These are phyloP conservation scores for Leishmania lainsoni DNA, from an alignment of 208 protist species.

Conservation along the genomic window DNA sequence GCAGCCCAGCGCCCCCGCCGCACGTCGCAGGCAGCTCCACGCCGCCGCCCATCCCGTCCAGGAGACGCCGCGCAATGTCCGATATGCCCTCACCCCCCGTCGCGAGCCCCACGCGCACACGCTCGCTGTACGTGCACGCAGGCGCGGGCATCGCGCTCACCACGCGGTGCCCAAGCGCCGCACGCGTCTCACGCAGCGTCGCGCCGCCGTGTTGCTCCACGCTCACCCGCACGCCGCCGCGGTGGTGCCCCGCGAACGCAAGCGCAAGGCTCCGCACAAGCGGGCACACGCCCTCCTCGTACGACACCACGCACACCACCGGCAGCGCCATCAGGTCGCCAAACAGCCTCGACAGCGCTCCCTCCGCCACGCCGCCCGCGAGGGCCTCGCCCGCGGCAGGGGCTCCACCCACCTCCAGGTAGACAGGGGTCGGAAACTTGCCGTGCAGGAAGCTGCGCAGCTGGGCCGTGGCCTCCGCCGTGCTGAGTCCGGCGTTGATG, in stretches of 20 bases:
- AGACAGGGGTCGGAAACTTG: conserved; percentile 27
- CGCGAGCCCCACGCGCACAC: not conserved
- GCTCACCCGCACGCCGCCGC: conserved; percentile 24
- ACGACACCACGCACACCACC: conserved; percentile 40
- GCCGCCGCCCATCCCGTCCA: not conserved
- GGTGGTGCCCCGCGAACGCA: conserved; percentile 40
- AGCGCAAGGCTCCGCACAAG: conserved; percentile 53
- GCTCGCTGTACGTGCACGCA: too few relatives aligned
- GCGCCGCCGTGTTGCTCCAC: conserved; percentile 13
- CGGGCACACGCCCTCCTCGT: conserved; percentile 45
- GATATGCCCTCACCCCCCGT: not conserved
- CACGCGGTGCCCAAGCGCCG: not conserved
- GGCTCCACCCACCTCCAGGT: conserved; percentile 25
- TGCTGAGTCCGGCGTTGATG: conserved; percentile 34
- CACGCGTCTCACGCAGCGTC: conserved; percentile 15
- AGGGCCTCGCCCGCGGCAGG: not conserved
- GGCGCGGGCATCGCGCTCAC: too few relatives aligned
- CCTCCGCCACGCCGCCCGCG: not conserved
- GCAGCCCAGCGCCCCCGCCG: conserved; percentile 16
- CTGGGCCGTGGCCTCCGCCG: conserved; percentile 9
- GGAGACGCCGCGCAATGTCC: not conserved
- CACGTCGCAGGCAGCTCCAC: conserved; percentile 28
- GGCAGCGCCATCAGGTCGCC: conserved; percentile 46
- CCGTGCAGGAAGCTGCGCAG: conserved; percentile 30
- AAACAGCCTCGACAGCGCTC: conserved; percentile 21